Evolutionary conservation across 192 early-diverging fungal species (phyloP).

Genomic region (Coemansia interrupta): DNA sequence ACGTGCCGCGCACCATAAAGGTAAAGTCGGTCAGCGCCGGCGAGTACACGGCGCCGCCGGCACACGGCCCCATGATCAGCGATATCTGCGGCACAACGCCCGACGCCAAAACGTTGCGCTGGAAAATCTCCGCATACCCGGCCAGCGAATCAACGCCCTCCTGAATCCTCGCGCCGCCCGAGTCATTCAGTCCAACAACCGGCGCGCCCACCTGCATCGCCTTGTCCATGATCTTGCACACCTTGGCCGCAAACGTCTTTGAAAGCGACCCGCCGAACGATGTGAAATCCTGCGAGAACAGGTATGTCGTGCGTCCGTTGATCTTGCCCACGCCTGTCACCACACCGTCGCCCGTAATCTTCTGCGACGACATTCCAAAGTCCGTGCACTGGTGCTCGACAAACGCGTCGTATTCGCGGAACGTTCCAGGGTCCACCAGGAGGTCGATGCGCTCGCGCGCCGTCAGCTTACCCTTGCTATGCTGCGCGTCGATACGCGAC

Average conservation of each 20-base stretch:
- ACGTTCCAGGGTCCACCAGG: slow-evolving; percentile 76
- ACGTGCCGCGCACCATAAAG: slow-evolving; percentile 95
- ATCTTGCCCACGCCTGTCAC: slow-evolving; percentile 95
- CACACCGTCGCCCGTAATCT: slow-evolving; percentile 91
- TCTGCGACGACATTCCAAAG: slow-evolving; percentile 78
- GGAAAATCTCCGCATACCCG: slow-evolving; percentile 96
- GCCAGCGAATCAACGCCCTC: slow-evolving; percentile 95
- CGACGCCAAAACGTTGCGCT: slow-evolving; percentile 86
- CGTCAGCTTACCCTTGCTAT: slow-evolving; percentile 89
- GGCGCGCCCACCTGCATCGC: slow-evolving; percentile 91
- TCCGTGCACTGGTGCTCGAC: slow-evolving; percentile 91
- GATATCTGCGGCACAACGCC: slow-evolving; percentile 96
- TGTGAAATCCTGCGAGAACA: slow-evolving; percentile 94
- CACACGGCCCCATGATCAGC: slow-evolving; percentile 96
- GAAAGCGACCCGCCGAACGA: slow-evolving; percentile 88
- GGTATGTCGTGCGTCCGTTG: slow-evolving; percentile 83
- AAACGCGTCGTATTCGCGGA: slow-evolving; percentile 90
- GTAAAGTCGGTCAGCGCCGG: slow-evolving; percentile 96
- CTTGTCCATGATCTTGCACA: slow-evolving; percentile 92
- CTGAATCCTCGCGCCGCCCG: slow-evolving; percentile 95
- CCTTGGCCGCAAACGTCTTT: slow-evolving; percentile 83
- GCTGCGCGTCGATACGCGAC: slow-evolving; percentile 77
- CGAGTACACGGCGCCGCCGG: slow-evolving; percentile 95
- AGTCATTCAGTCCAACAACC: slow-evolving; percentile 93
- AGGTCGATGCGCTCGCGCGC: slow-evolving; percentile 87